Conservation (phyloP, 2,329 filamentous ascomycete genomes). For the Sphaerulina musiva region DNA sequence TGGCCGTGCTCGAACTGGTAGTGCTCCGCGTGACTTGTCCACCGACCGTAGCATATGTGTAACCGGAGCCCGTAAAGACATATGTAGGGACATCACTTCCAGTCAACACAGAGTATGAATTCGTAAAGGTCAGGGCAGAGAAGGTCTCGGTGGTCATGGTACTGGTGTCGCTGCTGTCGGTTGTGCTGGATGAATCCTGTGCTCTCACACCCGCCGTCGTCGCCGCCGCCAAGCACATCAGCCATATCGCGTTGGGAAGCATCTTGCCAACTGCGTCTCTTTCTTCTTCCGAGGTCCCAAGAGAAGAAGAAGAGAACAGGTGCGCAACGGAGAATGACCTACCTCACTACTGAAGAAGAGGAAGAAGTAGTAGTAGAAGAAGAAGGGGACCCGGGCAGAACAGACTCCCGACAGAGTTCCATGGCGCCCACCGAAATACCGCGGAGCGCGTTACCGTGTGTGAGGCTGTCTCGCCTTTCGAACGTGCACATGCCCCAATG, state of each 20-base stretch:
- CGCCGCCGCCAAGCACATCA: slow-evolving; percentile 33
- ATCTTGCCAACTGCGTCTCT: slow-evolving; percentile 17
- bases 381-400: neutral
- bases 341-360: too few relatives aligned
- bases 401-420: neutral
- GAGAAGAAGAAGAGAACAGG: neutral
- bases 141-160: neutral
- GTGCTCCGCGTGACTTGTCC: slow-evolving; percentile 20
- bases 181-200: slow-evolving; percentile 24
- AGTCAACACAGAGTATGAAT: slow-evolving; percentile 23
- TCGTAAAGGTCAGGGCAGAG: slow-evolving; percentile 24
- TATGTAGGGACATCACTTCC: slow-evolving; percentile 17
- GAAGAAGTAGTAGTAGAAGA: neutral
- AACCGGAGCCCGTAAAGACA: slow-evolving; percentile 26
- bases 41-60: slow-evolving; percentile 26
- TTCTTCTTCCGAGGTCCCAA: neutral
- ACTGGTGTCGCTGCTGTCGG: slow-evolving; percentile 19
- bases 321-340: too few relatives aligned
- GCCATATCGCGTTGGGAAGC: slow-evolving; percentile 27
- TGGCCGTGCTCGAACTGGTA: slow-evolving; percentile 32
- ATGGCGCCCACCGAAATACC: too few relatives aligned
- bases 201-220: slow-evolving; percentile 31
- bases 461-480: too few relatives aligned
- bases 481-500: too few relatives aligned
- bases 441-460: too few relatives aligned